A percentile compares a stretch with the other conserved stretches of the same genome.
phyloP scores from a whole-genome alignment of 2,329 filamentous ascomycete species.

The Plenodomus biglobosus region DNA sequence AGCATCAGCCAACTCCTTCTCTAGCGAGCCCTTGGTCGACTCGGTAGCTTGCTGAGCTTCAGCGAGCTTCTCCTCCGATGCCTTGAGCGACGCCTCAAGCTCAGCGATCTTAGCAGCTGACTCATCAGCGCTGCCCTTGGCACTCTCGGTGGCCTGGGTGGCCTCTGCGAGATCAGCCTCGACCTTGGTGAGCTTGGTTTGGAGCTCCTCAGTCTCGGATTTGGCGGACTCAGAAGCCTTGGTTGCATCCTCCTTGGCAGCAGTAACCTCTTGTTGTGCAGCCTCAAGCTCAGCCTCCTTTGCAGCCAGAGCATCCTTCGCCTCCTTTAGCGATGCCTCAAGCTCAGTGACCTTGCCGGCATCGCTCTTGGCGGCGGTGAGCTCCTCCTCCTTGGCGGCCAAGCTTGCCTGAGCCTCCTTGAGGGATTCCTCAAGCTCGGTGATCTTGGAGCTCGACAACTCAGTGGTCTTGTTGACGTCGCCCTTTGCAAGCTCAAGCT shows the following conservation, averaged over 20 bases:
- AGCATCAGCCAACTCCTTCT: conserved; percentile 24
- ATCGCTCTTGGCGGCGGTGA: conserved; percentile 24
- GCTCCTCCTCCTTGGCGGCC: conserved; percentile 25
- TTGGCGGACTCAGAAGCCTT: conserved; percentile 20
- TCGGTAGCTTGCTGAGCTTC: conserved; percentile 19
- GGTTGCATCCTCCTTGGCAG: conserved; percentile 12
- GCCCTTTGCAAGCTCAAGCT: conserved; percentile 18
- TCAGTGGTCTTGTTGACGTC: conserved; percentile 22
- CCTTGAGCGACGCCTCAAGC: conserved; percentile 23
- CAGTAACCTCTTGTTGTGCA: conserved; percentile 12
- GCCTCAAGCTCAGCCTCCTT: conserved; percentile 20
- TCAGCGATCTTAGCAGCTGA: conserved; percentile 18
- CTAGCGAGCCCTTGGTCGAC: conserved; percentile 13
- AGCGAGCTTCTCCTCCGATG: conserved; percentile 14
- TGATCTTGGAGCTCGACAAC: conserved; percentile 21
- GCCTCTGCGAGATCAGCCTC: conserved; percentile 16
- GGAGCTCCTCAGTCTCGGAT: conserved; percentile 16
- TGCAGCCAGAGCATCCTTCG: conserved; percentile 16
- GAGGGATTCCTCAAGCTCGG: conserved; percentile 22
- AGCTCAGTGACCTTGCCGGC: conserved; percentile 22
- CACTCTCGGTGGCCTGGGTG: conserved; percentile 14
- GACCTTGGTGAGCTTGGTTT: conserved; percentile 20
- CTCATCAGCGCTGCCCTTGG: conserved; percentile 16
- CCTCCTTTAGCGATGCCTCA: conserved; percentile 16
- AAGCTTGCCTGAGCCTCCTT: conserved; percentile 28